Evolutionary conservation across 1,284 basidiomycete species (phyloP).

Genomic region (Phaffia rhodozyma): DNA sequence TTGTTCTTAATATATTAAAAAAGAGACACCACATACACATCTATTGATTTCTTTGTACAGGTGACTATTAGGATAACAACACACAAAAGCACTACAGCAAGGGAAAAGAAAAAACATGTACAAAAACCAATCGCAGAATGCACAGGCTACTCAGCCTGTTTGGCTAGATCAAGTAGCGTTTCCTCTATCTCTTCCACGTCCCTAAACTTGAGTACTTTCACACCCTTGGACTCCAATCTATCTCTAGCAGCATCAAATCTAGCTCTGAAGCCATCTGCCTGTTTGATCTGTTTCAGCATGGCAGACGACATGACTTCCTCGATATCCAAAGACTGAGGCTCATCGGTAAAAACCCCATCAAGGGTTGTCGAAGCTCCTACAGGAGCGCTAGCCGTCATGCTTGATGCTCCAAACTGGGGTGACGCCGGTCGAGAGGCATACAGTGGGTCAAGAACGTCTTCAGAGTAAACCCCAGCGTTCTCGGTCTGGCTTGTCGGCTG

Average conservation of each 20-base stretch:
- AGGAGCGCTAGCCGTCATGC: background rate
- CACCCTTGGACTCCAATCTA: constrained; percentile 6
- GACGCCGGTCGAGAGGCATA: constrained; percentile 8
- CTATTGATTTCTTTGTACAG: too few relatives aligned
- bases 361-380: background rate
- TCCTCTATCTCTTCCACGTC: constrained; percentile 8
- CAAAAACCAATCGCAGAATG: too few relatives aligned
- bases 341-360: background rate
- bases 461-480: background rate
- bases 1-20: too few relatives aligned
- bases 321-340: background rate
- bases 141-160: too few relatives aligned
- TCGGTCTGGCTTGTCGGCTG: background rate
- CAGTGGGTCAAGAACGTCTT: constrained; percentile 8
- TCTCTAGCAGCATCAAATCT: constrained; percentile 5
- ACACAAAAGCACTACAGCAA: too few relatives aligned
- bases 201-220: constrained; percentile 15
- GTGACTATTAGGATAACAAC: too few relatives aligned
- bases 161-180: background rate
- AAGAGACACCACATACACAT: too few relatives aligned
- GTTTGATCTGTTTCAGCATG: constrained; percentile 6
- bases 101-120: too few relatives aligned
- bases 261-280: constrained; percentile 11
- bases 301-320: constrained; percentile 13
- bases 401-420: constrained; percentile 4